These are phyloP conservation scores for Irpex lacteus DNA, from an alignment of 1,284 basidiomycete genomes.

Conservation along the genomic window DNA sequence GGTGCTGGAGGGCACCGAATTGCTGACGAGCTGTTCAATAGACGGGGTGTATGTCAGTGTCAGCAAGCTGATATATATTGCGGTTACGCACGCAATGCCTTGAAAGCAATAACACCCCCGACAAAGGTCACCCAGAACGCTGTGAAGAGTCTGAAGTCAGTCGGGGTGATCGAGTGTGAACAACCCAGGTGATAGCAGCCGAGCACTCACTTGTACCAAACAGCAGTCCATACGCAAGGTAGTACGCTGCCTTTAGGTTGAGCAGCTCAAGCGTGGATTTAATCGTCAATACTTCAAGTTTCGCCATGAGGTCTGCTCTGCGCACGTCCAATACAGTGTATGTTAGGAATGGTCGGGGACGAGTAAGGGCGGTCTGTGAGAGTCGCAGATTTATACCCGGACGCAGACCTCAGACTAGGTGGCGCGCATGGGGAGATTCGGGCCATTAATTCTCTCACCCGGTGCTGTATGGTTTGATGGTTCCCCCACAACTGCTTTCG, in stretches of 20 bases:
- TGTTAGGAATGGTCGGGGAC: not conserved
- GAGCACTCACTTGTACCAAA: conserved; percentile 64
- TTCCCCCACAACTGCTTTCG: not conserved
- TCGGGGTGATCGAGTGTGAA: not conserved
- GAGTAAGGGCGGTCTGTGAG: not conserved
- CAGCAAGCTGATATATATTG: not conserved
- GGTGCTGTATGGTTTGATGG: not conserved
- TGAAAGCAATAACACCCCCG: conserved; percentile 61
- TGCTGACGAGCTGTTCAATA: conserved; percentile 54
- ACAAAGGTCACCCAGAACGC: conserved; percentile 69
- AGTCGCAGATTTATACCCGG: not conserved
- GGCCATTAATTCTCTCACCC: not conserved
- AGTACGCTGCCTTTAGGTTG: conserved; percentile 47
- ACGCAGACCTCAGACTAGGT: not conserved
- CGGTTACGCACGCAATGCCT: conserved; percentile 46
- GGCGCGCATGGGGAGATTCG: not conserved
- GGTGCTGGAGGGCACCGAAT: conserved; percentile 76
- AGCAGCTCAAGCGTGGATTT: conserved; percentile 39
- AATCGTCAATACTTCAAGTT: conserved; percentile 33
- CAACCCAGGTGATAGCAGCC: not conserved
- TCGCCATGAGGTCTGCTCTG: conserved; percentile 7
- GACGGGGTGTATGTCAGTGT: not conserved
- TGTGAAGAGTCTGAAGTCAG: conserved; percentile 22
- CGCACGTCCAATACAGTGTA: not conserved
- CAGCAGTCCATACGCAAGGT: conserved; percentile 56